These are phyloP conservation scores for Areca catechu DNA, from an alignment of 176 grass and related monocot species.

Conservation along the genomic window DNA sequence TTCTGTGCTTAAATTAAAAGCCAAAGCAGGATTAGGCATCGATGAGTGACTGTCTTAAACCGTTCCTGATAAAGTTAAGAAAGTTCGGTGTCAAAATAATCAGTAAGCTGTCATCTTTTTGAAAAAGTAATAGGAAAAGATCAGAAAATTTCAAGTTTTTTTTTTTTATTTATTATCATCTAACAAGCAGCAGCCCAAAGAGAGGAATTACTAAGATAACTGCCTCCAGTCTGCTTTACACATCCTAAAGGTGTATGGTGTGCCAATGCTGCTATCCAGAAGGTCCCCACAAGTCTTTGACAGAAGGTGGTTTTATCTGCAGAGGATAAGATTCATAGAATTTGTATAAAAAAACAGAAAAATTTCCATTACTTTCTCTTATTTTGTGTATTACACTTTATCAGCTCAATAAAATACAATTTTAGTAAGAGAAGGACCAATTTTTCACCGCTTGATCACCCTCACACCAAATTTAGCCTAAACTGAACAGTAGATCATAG, in stretches of 20 bases:
- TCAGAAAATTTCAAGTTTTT: neutral
- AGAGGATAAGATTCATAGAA: conserved; percentile 2
- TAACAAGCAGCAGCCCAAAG: neutral
- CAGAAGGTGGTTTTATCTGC: neutral
- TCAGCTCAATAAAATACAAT: neutral
- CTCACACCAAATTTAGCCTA: too few species aligned
- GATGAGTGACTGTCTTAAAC: neutral
- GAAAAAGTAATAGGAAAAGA: neutral
- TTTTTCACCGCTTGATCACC: too few species aligned
- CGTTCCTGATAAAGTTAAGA: neutral
- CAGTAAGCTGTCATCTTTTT: too few species aligned
- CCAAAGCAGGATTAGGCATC: neutral
- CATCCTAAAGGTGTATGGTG: neutral
- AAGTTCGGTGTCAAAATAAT: too few species aligned
- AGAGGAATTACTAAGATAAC: neutral
- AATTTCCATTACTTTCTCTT: neutral
- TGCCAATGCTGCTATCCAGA: neutral
- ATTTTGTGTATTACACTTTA: neutral
- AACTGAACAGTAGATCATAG: too few species aligned
- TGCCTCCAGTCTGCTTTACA: neutral
- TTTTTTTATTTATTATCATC: neutral
- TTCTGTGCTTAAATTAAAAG: neutral
- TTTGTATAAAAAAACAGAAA: neutral
- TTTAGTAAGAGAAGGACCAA: neutral
- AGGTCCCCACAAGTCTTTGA: too few species aligned